Percentiles rank a stretch among this genome's conserved stretches.
These are phyloP conservation scores for Beta macrorhiza DNA, from an alignment of 179 eudicot genomes.

Conservation along the genomic window DNA sequence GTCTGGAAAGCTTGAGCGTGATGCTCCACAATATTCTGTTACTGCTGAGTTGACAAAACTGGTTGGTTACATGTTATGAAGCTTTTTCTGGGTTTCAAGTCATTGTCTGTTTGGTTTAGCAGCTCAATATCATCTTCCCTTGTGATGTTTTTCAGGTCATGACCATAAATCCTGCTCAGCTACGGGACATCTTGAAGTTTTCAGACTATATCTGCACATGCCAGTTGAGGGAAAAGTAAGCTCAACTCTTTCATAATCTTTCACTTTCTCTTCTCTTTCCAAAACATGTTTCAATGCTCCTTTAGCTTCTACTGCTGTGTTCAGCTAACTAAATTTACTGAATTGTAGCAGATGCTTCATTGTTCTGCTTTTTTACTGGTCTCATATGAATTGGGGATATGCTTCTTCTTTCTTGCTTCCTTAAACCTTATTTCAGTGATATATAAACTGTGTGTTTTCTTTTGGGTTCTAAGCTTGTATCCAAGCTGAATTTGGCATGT, in stretches of 20 bases:
- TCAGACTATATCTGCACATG: conserved; percentile 64
- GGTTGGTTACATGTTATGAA: conserved; percentile 46
- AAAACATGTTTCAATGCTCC: not conserved
- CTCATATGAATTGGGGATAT: not conserved
- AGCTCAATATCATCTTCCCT: not conserved
- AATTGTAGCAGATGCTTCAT: not conserved
- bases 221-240: conserved; percentile 77
- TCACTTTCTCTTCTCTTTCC: not conserved
- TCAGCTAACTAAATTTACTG: not conserved
- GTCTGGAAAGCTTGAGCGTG: conserved; percentile 70
- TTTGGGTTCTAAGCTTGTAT: not conserved
- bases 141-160: conserved; percentile 45
- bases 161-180: conserved; percentile 68
- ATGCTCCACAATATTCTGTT: conserved; percentile 76
- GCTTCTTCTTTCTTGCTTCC: not conserved
- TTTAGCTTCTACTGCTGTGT: not conserved
- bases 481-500: not conserved
- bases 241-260: conserved; percentile 17
- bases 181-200: conserved; percentile 60
- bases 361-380: not conserved
- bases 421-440: not conserved
- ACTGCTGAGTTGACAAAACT: conserved; percentile 48
- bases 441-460: not conserved
- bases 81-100: conserved; percentile 8
- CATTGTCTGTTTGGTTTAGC: not conserved